These are phyloP conservation scores for Limnanthes douglasii DNA, from an alignment of 345 rosid species.

Conservation along the genomic window DNA sequence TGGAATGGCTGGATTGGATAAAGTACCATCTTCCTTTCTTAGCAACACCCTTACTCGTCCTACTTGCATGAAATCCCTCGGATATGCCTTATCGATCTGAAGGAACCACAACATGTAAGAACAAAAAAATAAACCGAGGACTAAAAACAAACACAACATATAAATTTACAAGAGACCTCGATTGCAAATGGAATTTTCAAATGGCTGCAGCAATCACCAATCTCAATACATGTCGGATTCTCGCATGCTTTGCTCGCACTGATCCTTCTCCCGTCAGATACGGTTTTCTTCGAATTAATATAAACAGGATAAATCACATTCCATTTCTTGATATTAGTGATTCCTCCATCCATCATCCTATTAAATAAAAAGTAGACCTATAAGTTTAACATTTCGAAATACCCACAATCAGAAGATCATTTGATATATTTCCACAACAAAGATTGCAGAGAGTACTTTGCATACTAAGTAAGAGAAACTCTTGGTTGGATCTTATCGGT, in stretches of 20 bases:
- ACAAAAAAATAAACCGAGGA: not conserved
- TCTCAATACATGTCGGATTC: slow-evolving; percentile 73
- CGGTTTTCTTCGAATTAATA: slow-evolving; percentile 82
- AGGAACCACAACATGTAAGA: not conserved
- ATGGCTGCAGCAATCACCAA: slow-evolving; percentile 68
- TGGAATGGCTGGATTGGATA: slow-evolving; percentile 58
- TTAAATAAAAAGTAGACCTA: not conserved
- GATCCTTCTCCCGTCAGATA: slow-evolving; percentile 80
- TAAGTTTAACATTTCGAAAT: not conserved
- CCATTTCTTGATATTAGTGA: slow-evolving; percentile 50
- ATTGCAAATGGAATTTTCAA: slow-evolving; percentile 52
- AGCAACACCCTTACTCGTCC: slow-evolving; percentile 80
- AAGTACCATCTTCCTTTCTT: slow-evolving; percentile 76
- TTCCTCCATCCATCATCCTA: slow-evolving; percentile 28
- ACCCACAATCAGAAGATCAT: no score
- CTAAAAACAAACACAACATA: not conserved
- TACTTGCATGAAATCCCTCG: slow-evolving; percentile 87
- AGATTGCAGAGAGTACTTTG: no score
- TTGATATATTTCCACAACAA: no score
- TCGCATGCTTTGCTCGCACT: slow-evolving; percentile 58
- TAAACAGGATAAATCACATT: slow-evolving; percentile 72
- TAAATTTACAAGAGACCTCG: slow-evolving; percentile 34
- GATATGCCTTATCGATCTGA: slow-evolving; percentile 83
- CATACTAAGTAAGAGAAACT: no score
- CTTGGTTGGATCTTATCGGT: no score